phyloP scores from a whole-genome alignment of 345 rosid species.

The Citropsis articulata region DNA sequence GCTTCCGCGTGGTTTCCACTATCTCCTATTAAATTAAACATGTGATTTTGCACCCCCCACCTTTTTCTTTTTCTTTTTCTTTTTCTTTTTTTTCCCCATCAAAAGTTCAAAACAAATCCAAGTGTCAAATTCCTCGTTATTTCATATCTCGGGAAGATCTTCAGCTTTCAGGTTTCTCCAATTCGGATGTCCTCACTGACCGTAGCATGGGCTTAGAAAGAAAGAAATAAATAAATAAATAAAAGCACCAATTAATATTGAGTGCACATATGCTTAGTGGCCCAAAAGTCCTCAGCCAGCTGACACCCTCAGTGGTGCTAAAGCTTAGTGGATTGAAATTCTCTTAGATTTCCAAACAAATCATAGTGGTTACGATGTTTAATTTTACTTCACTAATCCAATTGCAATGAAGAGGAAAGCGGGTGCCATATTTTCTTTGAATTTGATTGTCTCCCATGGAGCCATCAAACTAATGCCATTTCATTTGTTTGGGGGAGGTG shows the following conservation, averaged over 20 bases:
- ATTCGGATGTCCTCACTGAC: slow-evolving; percentile 12
- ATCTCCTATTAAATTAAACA: slow-evolving; percentile 1
- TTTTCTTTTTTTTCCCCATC: background rate
- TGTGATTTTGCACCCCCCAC: background rate
- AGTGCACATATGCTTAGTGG: slow-evolving; percentile 10
- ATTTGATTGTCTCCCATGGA: slow-evolving; percentile 11
- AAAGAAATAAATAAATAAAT: too few relatives aligned
- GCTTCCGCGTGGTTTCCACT: slow-evolving; percentile 19
- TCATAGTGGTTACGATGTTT: background rate
- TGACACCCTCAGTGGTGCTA: background rate
- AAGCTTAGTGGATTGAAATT: slow-evolving; percentile 16
- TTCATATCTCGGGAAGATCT: slow-evolving; percentile 16
- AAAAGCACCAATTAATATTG: background rate
- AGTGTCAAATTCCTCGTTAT: slow-evolving; percentile 8
- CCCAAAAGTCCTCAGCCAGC: background rate
- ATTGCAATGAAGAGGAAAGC: too few relatives aligned
- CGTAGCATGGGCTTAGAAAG: background rate
- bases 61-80: background rate
- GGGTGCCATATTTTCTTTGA: too few relatives aligned
- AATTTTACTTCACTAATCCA: too few relatives aligned
- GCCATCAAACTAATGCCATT: background rate
- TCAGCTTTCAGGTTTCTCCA: background rate
- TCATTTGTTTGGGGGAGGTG: background rate
- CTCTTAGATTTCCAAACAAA: slow-evolving; percentile 1
- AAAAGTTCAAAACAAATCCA: background rate